These are phyloP conservation scores for Collybiopsis luxurians DNA, from an alignment of 768 basidiomycete species.

Conservation along the genomic window DNA sequence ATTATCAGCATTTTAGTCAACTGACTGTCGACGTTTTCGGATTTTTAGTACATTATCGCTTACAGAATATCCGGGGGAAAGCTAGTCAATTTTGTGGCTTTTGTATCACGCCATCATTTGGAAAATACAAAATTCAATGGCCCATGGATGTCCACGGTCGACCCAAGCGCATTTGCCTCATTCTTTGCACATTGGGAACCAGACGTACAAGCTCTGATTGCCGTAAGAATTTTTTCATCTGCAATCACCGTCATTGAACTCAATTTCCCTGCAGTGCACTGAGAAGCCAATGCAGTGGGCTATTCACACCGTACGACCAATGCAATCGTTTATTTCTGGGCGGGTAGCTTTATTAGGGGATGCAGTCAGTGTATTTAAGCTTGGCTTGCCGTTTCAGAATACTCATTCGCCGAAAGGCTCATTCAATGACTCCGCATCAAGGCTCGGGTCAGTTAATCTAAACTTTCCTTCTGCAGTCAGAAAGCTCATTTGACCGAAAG, in stretches of 20 bases:
- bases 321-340: slow-evolving; percentile 50
- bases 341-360: slow-evolving; percentile 48
- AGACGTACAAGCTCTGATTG: slow-evolving; percentile 53
- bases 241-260: background rate
- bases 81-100: slow-evolving; percentile 62
- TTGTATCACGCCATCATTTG: slow-evolving; percentile 46
- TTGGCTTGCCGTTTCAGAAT: background rate
- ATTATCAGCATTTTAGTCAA: background rate
- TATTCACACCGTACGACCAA: slow-evolving; percentile 52
- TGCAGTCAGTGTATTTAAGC: slow-evolving; percentile 34
- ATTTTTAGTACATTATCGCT: slow-evolving; percentile 51
- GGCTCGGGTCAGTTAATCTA: too few species aligned
- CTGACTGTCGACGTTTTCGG: background rate
- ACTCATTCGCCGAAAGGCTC: slow-evolving; percentile 16
- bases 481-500: too few species aligned
- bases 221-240: slow-evolving; percentile 32
- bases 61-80: slow-evolving; percentile 61
- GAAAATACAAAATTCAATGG: slow-evolving; percentile 48
- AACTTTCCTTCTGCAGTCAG: too few species aligned
- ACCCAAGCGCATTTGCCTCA: slow-evolving; percentile 40
- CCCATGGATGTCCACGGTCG: slow-evolving; percentile 48
- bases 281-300: slow-evolving; percentile 59
- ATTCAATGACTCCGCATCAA: slow-evolving; percentile 52
- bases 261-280: slow-evolving; percentile 41
- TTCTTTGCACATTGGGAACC: slow-evolving; percentile 56